Evolutionary conservation across 75 land plant genomes (phyloP).

Genomic region (Pinus albicaulis): DNA sequence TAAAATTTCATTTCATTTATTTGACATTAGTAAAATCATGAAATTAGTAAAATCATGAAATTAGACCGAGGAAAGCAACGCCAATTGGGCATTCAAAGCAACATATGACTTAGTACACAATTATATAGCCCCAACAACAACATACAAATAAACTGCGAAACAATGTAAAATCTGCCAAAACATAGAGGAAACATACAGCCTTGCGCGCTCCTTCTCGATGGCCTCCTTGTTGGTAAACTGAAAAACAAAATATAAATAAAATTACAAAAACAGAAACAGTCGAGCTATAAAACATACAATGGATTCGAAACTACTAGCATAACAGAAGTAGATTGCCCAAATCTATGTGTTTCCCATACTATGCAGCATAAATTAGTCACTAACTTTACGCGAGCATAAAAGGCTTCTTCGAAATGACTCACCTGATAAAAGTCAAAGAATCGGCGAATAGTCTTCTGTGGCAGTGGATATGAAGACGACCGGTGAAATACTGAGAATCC

Average conservation of each 20-base stretch:
- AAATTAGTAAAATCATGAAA: too few relatives aligned
- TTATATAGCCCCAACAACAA: background rate
- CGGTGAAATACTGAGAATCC: too few relatives aligned
- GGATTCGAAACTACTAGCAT: background rate
- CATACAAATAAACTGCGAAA: background rate
- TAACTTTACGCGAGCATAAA: too few relatives aligned
- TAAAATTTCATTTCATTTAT: too few relatives aligned
- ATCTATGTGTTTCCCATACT: background rate
- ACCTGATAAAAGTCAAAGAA: conserved; percentile 52
- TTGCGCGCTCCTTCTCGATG: conserved; percentile 52
- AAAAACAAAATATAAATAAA: background rate
- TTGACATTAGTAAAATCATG: too few relatives aligned
- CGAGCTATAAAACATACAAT: background rate
- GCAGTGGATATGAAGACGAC: too few relatives aligned
- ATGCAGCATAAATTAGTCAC: background rate
- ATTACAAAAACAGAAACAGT: background rate
- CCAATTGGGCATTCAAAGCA: background rate
- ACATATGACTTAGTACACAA: background rate
- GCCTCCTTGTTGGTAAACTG: conserved; percentile 48
- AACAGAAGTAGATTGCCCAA: background rate
- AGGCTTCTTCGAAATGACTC: background rate
- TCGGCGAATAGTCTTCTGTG: conserved; percentile 10
- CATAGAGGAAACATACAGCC: conserved; percentile 29
- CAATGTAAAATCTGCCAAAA: background rate
- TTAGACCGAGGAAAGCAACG: background rate